These are phyloP conservation scores for Talaromyces sp. DNA, from an alignment of 2,329 filamentous ascomycete genomes.

Conservation along the genomic window DNA sequence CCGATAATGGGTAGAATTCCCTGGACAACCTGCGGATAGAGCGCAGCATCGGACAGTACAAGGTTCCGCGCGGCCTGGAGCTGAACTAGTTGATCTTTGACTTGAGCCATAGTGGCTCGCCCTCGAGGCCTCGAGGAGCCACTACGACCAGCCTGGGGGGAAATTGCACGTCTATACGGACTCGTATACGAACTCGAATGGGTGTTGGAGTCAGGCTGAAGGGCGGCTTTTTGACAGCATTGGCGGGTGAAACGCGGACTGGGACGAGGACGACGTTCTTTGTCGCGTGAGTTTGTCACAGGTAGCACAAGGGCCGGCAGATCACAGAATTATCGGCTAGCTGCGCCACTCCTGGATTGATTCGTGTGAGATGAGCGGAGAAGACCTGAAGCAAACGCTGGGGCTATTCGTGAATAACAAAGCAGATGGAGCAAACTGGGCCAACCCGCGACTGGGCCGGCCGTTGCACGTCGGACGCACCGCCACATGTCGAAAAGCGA, in stretches of 20 bases:
- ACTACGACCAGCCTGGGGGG: neutral
- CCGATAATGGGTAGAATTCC: constrained; percentile 90
- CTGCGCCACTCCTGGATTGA: neutral
- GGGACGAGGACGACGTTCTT: neutral
- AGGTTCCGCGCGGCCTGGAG: constrained; percentile 86
- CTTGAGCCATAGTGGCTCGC: constrained; percentile 47
- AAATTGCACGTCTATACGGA: neutral
- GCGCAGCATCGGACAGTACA: constrained; percentile 76
- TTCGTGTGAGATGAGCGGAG: neutral
- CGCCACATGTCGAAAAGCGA: constrained; percentile 3
- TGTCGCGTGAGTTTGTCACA: neutral
- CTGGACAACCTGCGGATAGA: constrained; percentile 88
- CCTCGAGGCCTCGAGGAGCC: neutral
- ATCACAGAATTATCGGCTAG: neutral
- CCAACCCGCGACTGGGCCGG: neutral
- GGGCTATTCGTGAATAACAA: neutral
- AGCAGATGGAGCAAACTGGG: neutral
- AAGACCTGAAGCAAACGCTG: neutral
- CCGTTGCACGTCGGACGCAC: constrained; percentile 4
- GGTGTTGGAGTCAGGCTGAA: neutral
- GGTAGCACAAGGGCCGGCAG: neutral
- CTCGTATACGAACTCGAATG: neutral
- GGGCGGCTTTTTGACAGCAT: neutral
- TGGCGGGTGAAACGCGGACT: neutral
- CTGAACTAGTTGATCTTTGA: constrained; percentile 73